These are phyloP conservation scores for Eucalyptus regnans DNA, from an alignment of 345 rosid genomes.

Conservation along the genomic window DNA sequence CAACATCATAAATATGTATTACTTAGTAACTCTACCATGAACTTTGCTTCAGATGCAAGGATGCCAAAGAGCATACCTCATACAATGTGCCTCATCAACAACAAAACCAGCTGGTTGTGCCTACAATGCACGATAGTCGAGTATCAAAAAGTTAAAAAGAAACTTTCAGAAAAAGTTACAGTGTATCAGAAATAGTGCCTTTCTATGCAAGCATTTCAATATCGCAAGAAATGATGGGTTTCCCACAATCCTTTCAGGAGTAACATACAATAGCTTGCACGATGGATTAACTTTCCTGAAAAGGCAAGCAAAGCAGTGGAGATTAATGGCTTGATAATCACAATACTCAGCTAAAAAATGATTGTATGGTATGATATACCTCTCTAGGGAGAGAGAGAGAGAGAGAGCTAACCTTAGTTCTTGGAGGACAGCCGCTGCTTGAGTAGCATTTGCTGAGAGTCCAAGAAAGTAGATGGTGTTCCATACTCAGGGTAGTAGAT, in stretches of 20 bases:
- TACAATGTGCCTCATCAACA: constrained; percentile 92
- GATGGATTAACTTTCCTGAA: constrained; percentile 67
- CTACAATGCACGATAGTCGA: constrained; percentile 6
- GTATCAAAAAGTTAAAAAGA: not conserved
- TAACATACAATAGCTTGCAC: constrained; percentile 86
- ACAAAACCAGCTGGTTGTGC: constrained; percentile 76
- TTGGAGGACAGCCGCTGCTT: constrained; percentile 60
- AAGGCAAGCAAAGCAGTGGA: not conserved
- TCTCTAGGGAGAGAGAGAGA: not conserved
- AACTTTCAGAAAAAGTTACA: not conserved
- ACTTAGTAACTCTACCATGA: not conserved
- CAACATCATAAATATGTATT: not conserved
- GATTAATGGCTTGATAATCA: not conserved
- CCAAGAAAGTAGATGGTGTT: constrained; percentile 75
- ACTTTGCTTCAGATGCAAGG: not conserved
- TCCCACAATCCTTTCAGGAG: constrained; percentile 86
- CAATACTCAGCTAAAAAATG: not conserved
- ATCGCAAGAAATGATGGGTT: constrained; percentile 52
- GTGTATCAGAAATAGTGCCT: constrained; percentile 26
- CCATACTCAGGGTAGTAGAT: constrained; percentile 29
- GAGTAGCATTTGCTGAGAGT: constrained; percentile 83
- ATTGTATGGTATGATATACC: not conserved
- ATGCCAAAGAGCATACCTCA: constrained; percentile 38
- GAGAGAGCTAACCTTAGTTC: no score
- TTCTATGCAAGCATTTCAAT: constrained; percentile 45